Base-by-base conservation (phyloP, 1,139 yeast genomes). In the Keqinozyma sinolaborantium region DNA sequence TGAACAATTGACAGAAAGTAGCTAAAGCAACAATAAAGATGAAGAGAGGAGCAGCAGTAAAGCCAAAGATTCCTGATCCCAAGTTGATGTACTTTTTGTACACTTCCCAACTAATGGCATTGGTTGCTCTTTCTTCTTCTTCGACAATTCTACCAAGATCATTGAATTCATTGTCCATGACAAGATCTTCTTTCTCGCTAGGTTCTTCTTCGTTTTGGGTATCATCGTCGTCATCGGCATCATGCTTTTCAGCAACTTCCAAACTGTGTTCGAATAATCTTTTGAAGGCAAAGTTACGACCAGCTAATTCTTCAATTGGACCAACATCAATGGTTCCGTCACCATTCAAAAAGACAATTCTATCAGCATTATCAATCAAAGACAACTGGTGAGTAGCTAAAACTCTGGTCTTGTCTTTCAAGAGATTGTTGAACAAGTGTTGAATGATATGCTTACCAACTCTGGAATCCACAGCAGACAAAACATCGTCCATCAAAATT, bases 351-450 rank as follows among this genome's bases (percentile, higher is more conserved):
- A 53, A 63, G 2, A 59, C 46, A 11, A 63, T 45, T 35, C 50
- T 51, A 40, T 61, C 64, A 14, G 69, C 70, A 33, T 46, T 36
- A 30, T 56, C 56, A 20, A 61, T 44, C 13, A 62, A 44, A 2
- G 61, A 56, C 37, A 63, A 50, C 42, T 63, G 69, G 42, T 63
- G 70, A 13, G 70, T 63, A 9, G 69, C 70, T 41, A 63, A 56
- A 15, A 63, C 38, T 30, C 59, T 48, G 2, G 70, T 63, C 36
- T 48, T 58, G 15, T 49, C 41, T 13, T 40, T 45, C 32, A 64
- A 49, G 16, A 59, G 44, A 2, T 58, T 66, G 31, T 51, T 46
- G 41, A 64, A 56, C 31, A 63, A 58, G 35, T 58, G 44, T 34
- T 51, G 50, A 26, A 63, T 56, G 31, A 64, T 64, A 39, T 62